Evolutionary conservation across 2,329 filamentous ascomycete genomes (phyloP).

Genomic region (Epichloe bromicola): DNA sequence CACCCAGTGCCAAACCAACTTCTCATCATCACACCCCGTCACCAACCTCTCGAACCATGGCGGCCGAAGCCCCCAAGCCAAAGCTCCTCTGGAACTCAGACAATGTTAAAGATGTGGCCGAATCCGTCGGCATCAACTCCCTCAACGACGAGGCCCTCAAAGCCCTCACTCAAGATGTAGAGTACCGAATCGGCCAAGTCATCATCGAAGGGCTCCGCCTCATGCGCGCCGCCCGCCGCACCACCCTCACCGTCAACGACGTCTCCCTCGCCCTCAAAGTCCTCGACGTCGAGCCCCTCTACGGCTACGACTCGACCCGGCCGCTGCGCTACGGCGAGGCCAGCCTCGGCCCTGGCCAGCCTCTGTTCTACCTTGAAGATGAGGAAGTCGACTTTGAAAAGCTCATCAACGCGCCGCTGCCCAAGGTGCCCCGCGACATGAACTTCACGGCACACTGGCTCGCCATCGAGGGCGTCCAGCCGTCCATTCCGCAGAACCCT

Average conservation of each 20-base stretch:
- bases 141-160: slow-evolving; percentile 79
- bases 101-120: slow-evolving; percentile 89
- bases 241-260: slow-evolving; percentile 78
- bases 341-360: slow-evolving; percentile 82
- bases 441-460: slow-evolving; percentile 91
- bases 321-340: slow-evolving; percentile 88
- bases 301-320: slow-evolving; percentile 88
- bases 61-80: slow-evolving; percentile 29
- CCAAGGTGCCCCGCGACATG: slow-evolving; percentile 87
- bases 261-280: slow-evolving; percentile 74
- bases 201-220: slow-evolving; percentile 89
- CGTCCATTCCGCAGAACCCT: slow-evolving; percentile 91
- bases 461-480: slow-evolving; percentile 92
- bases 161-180: slow-evolving; percentile 81
- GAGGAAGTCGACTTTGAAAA: slow-evolving; percentile 99
- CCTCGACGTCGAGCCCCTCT: slow-evolving; percentile 88
- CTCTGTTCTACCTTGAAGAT: slow-evolving; percentile 93
- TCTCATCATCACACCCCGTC: background rate
- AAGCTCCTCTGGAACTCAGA: slow-evolving; percentile 85
- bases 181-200: slow-evolving; percentile 88
- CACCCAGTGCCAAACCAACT: background rate
- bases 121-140: slow-evolving; percentile 78
- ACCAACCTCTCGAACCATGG: slow-evolving; percentile 16
- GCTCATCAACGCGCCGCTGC: slow-evolving; percentile 88
- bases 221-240: slow-evolving; percentile 85